Percentiles rank a stretch among this genome's conserved stretches.
phyloP scores from a whole-genome alignment of 331 rosid genomes.

The Pyracantha coccinea region DNA sequence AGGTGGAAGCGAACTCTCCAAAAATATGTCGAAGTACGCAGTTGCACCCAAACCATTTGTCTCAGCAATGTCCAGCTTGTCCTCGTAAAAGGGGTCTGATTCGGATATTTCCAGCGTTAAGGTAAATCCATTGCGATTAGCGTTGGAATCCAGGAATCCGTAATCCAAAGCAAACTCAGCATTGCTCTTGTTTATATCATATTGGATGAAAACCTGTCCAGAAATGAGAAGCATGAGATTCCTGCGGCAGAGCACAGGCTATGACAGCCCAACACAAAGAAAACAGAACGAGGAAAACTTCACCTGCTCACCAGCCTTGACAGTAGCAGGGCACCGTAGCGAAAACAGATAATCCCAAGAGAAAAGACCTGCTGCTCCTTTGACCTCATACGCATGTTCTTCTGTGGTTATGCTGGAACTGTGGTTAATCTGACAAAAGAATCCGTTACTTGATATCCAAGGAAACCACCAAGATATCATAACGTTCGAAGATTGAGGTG shows the following conservation, averaged over 20 bases:
- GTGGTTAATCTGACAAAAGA: constrained; percentile 67
- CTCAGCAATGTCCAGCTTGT: constrained; percentile 89
- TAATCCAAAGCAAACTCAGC: constrained; percentile 94
- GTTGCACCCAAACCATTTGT: constrained; percentile 63
- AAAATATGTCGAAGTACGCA: constrained; percentile 67
- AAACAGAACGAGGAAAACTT: constrained; percentile 7
- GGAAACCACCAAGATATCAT: not conserved
- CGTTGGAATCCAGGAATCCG: constrained; percentile 65
- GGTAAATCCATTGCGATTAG: constrained; percentile 58
- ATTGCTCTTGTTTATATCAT: constrained; percentile 79
- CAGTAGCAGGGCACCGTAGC: constrained; percentile 61
- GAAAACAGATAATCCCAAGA: constrained; percentile 84
- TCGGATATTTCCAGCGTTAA: constrained; percentile 69
- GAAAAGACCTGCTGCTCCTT: constrained; percentile 92
- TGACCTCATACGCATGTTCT: constrained; percentile 76
- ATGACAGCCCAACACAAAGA: not conserved
- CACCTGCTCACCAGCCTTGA: constrained; percentile 96
- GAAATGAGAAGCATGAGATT: not conserved
- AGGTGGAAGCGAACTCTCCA: constrained; percentile 53
- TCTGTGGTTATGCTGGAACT: constrained; percentile 63
- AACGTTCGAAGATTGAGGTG: not conserved
- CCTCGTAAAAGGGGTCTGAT: constrained; percentile 79
- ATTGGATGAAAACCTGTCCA: constrained; percentile 74
- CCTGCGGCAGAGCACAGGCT: not conserved
- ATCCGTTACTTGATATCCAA: not conserved